Conservation (phyloP, 345 rosid genomes). For the Moringa oleifera region DNA sequence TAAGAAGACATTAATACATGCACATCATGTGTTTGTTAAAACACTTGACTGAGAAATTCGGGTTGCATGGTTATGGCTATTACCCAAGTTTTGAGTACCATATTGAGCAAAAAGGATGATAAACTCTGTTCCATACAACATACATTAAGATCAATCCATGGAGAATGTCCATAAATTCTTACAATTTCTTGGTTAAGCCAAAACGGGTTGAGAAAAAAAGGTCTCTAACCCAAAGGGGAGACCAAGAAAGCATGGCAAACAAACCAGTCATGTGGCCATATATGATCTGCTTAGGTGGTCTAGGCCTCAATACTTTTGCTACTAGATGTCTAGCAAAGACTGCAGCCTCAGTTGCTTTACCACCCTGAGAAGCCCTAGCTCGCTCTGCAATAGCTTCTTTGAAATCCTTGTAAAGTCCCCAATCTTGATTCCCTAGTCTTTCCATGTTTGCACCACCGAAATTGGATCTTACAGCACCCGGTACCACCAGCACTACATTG, state of each 20-base stretch:
- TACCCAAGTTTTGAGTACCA: no score
- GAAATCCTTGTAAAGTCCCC: slow-evolving; percentile 54
- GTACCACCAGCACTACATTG: slow-evolving; percentile 37
- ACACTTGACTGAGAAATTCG: no score
- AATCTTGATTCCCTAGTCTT: slow-evolving; percentile 28
- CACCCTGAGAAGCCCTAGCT: slow-evolving; percentile 47
- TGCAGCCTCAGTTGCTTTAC: slow-evolving; percentile 35
- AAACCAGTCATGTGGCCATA: slow-evolving; percentile 59
- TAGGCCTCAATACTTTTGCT: slow-evolving; percentile 39
- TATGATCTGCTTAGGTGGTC: slow-evolving; percentile 46
- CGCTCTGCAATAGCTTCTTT: slow-evolving; percentile 46
- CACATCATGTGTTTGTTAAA: no score
- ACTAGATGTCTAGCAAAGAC: slow-evolving; percentile 52
- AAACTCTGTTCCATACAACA: neutral
- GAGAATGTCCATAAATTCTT: neutral
- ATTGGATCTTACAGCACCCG: slow-evolving; percentile 53
- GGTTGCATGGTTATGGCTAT: no score
- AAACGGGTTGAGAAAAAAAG: slow-evolving; percentile 43
- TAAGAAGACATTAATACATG: no score
- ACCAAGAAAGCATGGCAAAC: slow-evolving; percentile 46
- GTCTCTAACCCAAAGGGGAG: slow-evolving; percentile 63
- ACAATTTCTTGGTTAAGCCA: slow-evolving; percentile 27
- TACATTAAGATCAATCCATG: no score
- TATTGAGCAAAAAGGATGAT: no score
- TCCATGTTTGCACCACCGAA: slow-evolving; percentile 34